phyloP scores from a whole-genome alignment of 768 basidiomycete genomes.

The Pleurotus djamor region DNA sequence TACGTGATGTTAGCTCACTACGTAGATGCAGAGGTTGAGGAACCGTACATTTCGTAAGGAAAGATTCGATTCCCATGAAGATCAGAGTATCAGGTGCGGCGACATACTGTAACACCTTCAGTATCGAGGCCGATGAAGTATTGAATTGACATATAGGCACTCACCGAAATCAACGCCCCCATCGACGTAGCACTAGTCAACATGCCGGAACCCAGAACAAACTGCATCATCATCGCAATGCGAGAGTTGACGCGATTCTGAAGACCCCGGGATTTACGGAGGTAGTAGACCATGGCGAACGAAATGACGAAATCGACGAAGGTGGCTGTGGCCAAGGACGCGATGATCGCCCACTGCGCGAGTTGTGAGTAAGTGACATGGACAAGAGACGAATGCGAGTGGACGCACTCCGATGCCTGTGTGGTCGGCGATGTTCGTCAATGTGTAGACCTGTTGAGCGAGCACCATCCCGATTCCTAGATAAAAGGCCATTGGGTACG shows the following conservation, averaged over 20 bases:
- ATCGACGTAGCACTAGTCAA: not conserved
- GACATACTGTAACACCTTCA: not conserved
- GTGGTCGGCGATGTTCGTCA: not conserved
- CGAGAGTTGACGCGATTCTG: not conserved
- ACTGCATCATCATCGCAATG: not conserved
- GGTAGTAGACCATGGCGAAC: not conserved
- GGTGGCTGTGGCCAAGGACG: constrained; percentile 1
- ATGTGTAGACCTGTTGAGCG: not conserved
- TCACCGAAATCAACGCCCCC: not conserved
- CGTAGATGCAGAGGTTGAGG: no score
- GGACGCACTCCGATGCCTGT: not conserved
- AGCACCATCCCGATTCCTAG: not conserved
- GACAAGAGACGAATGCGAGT: not conserved
- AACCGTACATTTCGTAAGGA: not conserved
- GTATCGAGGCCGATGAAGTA: not conserved
- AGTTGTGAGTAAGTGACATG: not conserved
- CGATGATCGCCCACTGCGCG: constrained; percentile 1
- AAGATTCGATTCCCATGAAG: constrained; percentile 1
- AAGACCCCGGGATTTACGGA: not conserved
- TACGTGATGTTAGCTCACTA: no score
- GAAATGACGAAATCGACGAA: constrained; percentile 4
- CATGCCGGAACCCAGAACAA: not conserved
- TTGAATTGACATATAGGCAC: not conserved
- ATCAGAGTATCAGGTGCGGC: not conserved
- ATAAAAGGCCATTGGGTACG: not conserved